Evolutionary conservation across 2,329 filamentous ascomycete species (phyloP).

Genomic region (Coniella vitis): DNA sequence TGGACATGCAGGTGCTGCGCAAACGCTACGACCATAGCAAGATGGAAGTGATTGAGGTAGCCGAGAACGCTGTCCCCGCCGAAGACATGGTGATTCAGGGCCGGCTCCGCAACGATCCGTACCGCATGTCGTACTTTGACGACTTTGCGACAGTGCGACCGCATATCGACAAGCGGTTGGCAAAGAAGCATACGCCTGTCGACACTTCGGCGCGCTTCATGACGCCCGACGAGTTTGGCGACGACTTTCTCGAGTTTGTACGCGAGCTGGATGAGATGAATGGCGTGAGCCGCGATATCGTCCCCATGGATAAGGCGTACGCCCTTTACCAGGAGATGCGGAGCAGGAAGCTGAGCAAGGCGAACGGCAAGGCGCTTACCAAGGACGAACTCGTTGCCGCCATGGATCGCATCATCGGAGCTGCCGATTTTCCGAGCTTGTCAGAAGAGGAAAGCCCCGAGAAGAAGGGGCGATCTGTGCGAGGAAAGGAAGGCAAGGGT

Average conservation of each 20-base stretch:
- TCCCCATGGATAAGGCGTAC: slow-evolving; percentile 34
- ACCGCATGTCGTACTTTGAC: slow-evolving; percentile 70
- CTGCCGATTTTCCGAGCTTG: slow-evolving; percentile 19
- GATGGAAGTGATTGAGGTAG: slow-evolving; percentile 72
- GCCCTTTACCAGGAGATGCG: slow-evolving; percentile 41
- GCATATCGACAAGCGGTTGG: slow-evolving; percentile 63
- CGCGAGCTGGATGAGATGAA: slow-evolving; percentile 32
- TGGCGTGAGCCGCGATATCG: slow-evolving; percentile 7
- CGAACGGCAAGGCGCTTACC: slow-evolving; percentile 27
- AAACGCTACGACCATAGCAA: slow-evolving; percentile 74
- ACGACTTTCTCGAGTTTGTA: slow-evolving; percentile 48
- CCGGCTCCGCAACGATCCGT: slow-evolving; percentile 63
- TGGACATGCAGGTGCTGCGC: slow-evolving; percentile 56
- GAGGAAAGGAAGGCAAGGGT: slow-evolving; percentile 18
- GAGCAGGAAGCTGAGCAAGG: slow-evolving; percentile 29
- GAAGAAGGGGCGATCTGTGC: slow-evolving; percentile 17
- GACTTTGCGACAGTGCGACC: slow-evolving; percentile 74
- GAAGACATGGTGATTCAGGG: slow-evolving; percentile 70
- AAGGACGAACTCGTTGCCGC: slow-evolving; percentile 9
- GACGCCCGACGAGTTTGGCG: slow-evolving; percentile 51
- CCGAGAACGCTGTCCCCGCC: slow-evolving; percentile 68
- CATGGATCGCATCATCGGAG: slow-evolving; percentile 19
- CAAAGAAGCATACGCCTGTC: slow-evolving; percentile 39
- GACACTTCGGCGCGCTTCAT: slow-evolving; percentile 55
- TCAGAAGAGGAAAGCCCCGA: slow-evolving; percentile 20